Evolutionary conservation across 2,329 filamentous ascomycete genomes (phyloP), one percentile per base, ranked within the genome.

Genomic region (Claviceps sp.): DNA sequence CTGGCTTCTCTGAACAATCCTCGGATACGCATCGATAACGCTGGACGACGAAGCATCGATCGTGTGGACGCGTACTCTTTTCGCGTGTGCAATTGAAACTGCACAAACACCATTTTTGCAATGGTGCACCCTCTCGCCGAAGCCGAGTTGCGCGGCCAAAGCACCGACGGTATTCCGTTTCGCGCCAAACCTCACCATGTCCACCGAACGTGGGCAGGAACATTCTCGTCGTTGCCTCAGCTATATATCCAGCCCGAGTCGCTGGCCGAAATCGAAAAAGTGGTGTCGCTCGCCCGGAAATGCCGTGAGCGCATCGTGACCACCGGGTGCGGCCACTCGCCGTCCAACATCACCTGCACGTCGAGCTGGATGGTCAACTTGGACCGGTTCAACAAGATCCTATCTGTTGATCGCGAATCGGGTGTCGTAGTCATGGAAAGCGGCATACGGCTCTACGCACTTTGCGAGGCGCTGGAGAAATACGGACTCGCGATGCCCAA

Each of bases 301-400:
- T 93, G 86, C 68, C 82, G 89, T 43, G 83, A 87, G 46, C 84
- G 89, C 54, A 71, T 98, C 53, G 85, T 90, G 38, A 86, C 86
- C 5, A 85, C 90, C n/a, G 91, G 93, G 54, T 91, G 86, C 60
- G 88, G 83, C 52, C 91, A 98, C 71, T 96, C 90, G 51, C 93
- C 91, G 7, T 94, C 86, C 57, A 85, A 91, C 62, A 71, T 98
- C 44, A 97, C 91, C 4, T 95, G 88, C 69, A 95, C 90, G 5
- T 93, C 87, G 16, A 87, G 86, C 56, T 97, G 93, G 93, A 82
- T 96, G 64, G 74, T 97, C 59, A 97, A 96, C 66, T 79, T 98
- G 55, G 93, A 98, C 72, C 77, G 85, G 57, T 88, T 87, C 70
- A 81, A 80, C 63, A 74, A 78, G 50, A 77, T 97, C 34, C 64